Evolutionary conservation across 2,329 filamentous ascomycete species (phyloP).

Genomic region (Davidsoniella eucalypti): DNA sequence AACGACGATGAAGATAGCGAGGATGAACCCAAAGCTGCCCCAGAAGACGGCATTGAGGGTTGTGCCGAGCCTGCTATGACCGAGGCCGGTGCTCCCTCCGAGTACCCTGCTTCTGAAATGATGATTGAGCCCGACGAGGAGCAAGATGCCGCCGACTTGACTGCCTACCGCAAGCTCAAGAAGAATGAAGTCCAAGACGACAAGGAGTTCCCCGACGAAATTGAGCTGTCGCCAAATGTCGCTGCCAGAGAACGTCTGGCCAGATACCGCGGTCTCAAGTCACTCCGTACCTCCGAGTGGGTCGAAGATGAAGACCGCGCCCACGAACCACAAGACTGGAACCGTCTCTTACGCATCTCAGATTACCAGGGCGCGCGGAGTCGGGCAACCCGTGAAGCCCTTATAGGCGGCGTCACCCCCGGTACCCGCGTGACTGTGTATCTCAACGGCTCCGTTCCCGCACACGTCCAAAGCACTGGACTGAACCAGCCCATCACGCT

Average conservation of each 20-base stretch:
- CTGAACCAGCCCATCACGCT: conserved; percentile 45
- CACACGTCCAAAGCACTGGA: conserved; percentile 30
- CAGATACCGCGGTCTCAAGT: conserved; percentile 84
- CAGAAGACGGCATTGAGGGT: conserved; percentile 71
- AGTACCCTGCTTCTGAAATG: conserved; percentile 87
- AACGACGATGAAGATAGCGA: conserved; percentile 39
- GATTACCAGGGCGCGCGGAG: conserved; percentile 79
- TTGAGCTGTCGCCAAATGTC: conserved; percentile 80
- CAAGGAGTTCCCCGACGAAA: conserved; percentile 90
- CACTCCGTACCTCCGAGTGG: conserved; percentile 73
- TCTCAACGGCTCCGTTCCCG: conserved; percentile 36
- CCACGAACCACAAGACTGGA: conserved; percentile 82
- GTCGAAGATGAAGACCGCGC: conserved; percentile 73
- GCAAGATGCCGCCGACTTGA: conserved; percentile 57
- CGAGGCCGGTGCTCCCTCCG: conserved; percentile 57
- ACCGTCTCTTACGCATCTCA: conserved; percentile 66
- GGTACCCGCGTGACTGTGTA: conserved; percentile 73
- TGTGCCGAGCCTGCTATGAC: conserved; percentile 50
- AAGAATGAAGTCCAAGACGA: conserved; percentile 75
- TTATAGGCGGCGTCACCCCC: conserved; percentile 72
- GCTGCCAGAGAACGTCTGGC: conserved; percentile 71
- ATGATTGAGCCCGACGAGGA: conserved; percentile 79
- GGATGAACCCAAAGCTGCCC: conserved; percentile 42
- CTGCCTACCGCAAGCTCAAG: conserved; percentile 63
- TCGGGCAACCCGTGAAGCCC: conserved; percentile 59